Evolutionary conservation across 2,329 filamentous ascomycete genomes (phyloP).

Genomic region (Ophiostoma tasmaniense): DNA sequence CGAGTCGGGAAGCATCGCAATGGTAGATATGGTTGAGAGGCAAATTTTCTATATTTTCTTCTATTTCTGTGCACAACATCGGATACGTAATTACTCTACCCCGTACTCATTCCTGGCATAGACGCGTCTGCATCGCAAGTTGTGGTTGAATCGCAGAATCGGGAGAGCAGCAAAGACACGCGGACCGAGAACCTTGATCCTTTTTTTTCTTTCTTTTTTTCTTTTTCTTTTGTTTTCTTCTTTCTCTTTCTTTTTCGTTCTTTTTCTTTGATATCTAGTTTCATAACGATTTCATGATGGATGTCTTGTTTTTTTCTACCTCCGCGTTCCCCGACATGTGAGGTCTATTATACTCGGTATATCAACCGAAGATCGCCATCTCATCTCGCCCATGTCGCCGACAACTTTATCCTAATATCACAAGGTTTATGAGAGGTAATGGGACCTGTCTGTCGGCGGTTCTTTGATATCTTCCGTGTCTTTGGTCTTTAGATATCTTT

Average conservation of each 20-base stretch:
- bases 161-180: not conserved
- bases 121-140: not conserved
- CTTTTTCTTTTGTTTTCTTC: not conserved
- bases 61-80: no score
- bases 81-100: not conserved
- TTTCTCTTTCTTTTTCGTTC: not conserved
- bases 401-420: not conserved
- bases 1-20: not conserved
- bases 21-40: no score
- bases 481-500: not conserved
- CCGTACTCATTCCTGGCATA: not conserved
- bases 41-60: no score
- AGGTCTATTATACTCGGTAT: not conserved
- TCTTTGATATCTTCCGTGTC: not conserved
- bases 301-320: slow-evolving; percentile 1
- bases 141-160: not conserved
- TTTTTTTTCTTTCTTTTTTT: not conserved
- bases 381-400: no score
- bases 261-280: not conserved
- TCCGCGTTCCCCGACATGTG: not conserved
- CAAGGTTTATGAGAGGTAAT: no score
- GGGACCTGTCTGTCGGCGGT: not conserved
- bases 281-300: not conserved
- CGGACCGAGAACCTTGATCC: not conserved
- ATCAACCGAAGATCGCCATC: no score